Evolutionary conservation across 805 yeast genomes (phyloP), one percentile per base, ranked within the genome.

Genomic region (Barnettozyma sucrosica): DNA sequence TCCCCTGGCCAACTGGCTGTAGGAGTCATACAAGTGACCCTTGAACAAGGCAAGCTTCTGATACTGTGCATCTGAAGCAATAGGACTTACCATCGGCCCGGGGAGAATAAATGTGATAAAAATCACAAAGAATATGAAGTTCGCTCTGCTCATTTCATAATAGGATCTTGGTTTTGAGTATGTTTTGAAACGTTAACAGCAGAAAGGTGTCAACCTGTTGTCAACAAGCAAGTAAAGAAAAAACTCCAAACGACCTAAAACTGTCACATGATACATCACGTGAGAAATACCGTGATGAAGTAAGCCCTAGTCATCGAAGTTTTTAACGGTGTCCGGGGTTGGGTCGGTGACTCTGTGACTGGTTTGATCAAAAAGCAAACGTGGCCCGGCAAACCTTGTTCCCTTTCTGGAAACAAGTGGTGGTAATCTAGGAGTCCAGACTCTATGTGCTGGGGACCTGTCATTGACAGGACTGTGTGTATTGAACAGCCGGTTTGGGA

Each of bases 71-170:
- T 58, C 63, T 36, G 65, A 53, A 41, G 54, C 41, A 19, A 56
- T 54, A 9, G 66, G 55, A 33, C 62, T 21, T 28, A 72, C 63
- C 3, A 70, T 58, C 36, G 70, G 61, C 14, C 74, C 67, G 7
- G 77, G 76, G 11, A 76, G 61, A 32, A 75, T 55, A 56, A 74
- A 68, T 1, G 55, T 53, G 42, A 59, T 47, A 50, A 60, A 56
- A n/a, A 60, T 56, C 30, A 60, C 52, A 14, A 58, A 50, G 46
- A 58, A 52, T 11, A 60, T 53, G 38, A 58, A 37, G 39, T 57
- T 58, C 33, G 51, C 56, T 39, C 62, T 47, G 47, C 50, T 55
- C 61, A 58, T 57, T 20, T 18, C 33, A 28, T 36, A 36, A 20
- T 10, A 16, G 23, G 38, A 13, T 9, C 37, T 10, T 13, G 10